Conservation (phyloP, 176 grass and related monocot genomes). For the Oryza rufipogon region DNA sequence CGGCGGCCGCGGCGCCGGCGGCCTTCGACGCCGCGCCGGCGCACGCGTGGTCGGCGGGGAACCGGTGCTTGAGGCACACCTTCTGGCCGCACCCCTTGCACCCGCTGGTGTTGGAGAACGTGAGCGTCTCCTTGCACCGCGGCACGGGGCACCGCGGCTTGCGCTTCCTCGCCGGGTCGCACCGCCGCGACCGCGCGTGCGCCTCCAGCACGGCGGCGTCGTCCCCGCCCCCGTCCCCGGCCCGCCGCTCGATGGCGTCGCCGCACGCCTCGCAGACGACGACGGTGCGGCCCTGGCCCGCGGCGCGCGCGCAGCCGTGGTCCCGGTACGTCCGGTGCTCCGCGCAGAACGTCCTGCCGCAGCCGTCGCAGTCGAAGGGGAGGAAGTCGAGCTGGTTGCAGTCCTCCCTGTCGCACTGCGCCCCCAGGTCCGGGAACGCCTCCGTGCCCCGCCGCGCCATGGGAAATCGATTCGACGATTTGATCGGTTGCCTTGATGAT, state of each 20-base stretch:
- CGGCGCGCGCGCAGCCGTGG: constrained; percentile 68
- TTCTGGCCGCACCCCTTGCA: constrained; percentile 60
- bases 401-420: constrained; percentile 66
- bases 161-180: constrained; percentile 70
- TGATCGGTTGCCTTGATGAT: not conserved
- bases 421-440: constrained; percentile 74
- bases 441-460: constrained; percentile 73
- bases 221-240: constrained; percentile 42
- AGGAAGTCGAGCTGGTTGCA: constrained; percentile 93
- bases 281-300: constrained; percentile 61
- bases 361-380: constrained; percentile 82
- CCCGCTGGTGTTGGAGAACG: constrained; percentile 61
- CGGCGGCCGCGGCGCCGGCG: not conserved
- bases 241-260: constrained; percentile 62
- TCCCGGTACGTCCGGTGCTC: constrained; percentile 61
- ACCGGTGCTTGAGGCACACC: constrained; percentile 75
- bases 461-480: no score
- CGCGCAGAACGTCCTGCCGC: constrained; percentile 63
- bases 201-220: constrained; percentile 32
- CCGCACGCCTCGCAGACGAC: constrained; percentile 73
- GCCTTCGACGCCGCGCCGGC: not conserved
- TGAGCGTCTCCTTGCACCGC: constrained; percentile 72
- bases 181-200: constrained; percentile 55
- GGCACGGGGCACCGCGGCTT: constrained; percentile 65
- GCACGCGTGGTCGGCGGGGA: constrained; percentile 66